Conservation (phyloP, 441 rosid species). For the Bocquillonia castaneifolia region DNA sequence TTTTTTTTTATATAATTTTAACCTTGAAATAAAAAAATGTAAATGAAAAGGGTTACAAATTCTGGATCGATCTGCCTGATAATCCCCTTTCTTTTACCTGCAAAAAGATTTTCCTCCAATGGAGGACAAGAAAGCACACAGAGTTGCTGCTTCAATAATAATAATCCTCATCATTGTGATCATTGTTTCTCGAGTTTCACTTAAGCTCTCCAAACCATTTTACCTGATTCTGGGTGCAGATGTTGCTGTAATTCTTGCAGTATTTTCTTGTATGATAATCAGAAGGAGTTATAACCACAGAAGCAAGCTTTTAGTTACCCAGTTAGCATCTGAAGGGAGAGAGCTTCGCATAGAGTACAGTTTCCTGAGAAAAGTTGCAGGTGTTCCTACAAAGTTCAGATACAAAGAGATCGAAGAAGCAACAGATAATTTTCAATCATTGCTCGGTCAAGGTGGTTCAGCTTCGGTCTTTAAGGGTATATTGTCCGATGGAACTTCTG, state of each 20-base stretch:
- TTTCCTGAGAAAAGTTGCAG: conserved; percentile 73
- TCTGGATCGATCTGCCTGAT: neutral
- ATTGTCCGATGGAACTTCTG: conserved; percentile 55
- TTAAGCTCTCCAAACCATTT: conserved; percentile 53
- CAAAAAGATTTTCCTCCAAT: conserved; percentile 20
- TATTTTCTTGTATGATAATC: conserved; percentile 38
- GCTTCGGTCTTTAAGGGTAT: conserved; percentile 72
- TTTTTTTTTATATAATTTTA: neutral
- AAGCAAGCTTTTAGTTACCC: conserved; percentile 38
- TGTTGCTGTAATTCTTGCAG: conserved; percentile 52
- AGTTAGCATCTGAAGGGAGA: conserved; percentile 44
- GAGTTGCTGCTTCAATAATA: conserved; percentile 33
- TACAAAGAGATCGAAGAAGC: conserved; percentile 71
- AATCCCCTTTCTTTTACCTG: neutral
- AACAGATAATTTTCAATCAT: conserved; percentile 50
- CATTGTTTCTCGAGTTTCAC: conserved; percentile 37
- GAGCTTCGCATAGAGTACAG: conserved; percentile 80
- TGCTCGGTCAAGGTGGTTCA: conserved; percentile 62
- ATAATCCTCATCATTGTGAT: conserved; percentile 36
- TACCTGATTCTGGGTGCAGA: conserved; percentile 61
- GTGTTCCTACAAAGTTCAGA: conserved; percentile 57
- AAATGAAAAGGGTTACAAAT: neutral
- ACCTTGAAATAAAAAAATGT: neutral
- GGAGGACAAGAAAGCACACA: conserved; percentile 68
- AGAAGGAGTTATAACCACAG: conserved; percentile 41